Evolutionary conservation across 805 yeast genomes (phyloP).

Genomic region (Isabelozyma pseudorhagii): DNA sequence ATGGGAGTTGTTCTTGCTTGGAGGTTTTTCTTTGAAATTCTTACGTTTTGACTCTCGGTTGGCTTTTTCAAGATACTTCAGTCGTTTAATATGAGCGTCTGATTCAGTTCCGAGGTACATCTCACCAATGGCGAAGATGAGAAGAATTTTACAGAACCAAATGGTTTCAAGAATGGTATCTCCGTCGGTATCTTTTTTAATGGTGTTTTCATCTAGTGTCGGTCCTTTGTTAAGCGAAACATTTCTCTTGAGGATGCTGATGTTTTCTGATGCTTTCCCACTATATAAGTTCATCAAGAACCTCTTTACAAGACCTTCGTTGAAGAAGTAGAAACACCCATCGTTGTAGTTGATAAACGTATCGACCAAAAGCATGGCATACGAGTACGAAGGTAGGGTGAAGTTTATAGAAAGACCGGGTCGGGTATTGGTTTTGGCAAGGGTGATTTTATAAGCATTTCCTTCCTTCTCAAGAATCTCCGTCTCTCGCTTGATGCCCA

Average conservation of each 20-base stretch:
- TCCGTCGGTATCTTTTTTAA: slow-evolving; percentile 41
- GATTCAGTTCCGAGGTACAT: slow-evolving; percentile 79
- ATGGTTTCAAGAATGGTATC: slow-evolving; percentile 70
- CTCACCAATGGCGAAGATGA: slow-evolving; percentile 78
- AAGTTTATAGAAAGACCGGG: slow-evolving; percentile 70
- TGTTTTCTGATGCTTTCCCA: slow-evolving; percentile 39
- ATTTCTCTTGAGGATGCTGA: slow-evolving; percentile 34
- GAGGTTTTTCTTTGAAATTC: slow-evolving; percentile 12
- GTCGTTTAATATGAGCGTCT: slow-evolving; percentile 50
- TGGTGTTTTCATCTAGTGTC: slow-evolving; percentile 35
- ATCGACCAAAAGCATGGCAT: slow-evolving; percentile 72
- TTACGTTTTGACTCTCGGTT: slow-evolving; percentile 8
- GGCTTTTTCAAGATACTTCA: slow-evolving; percentile 14
- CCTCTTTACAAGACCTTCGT: slow-evolving; percentile 73
- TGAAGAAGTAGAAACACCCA: slow-evolving; percentile 81
- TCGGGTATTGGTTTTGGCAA: slow-evolving; percentile 64
- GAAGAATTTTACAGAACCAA: slow-evolving; percentile 73
- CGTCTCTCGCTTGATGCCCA: slow-evolving; percentile 42
- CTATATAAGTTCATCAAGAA: slow-evolving; percentile 63
- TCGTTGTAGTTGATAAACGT: slow-evolving; percentile 77
- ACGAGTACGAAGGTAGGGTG: slow-evolving; percentile 71
- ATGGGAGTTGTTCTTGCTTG: slow-evolving; percentile 10
- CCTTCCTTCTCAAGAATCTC: slow-evolving; percentile 69
- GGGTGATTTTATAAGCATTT: slow-evolving; percentile 66
- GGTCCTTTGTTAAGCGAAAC: slow-evolving; percentile 19